A percentile compares a stretch with the other conserved stretches of the same genome.
Conservation (phyloP, 371 early-diverging fungal species). For the Mucor irregularis region DNA sequence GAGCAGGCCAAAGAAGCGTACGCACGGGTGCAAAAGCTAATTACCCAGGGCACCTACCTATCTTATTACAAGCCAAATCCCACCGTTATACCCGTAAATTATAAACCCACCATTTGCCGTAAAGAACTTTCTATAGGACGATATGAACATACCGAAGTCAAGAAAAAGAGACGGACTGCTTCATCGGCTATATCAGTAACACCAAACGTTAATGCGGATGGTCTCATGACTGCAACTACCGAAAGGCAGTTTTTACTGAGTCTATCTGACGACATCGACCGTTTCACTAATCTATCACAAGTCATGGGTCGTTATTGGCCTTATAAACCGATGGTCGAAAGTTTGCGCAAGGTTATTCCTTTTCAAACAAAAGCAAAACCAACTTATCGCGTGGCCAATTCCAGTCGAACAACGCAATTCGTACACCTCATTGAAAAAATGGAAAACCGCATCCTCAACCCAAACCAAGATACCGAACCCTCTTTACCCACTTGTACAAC, state of each 20-base stretch:
- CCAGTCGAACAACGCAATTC: slow-evolving; percentile 26
- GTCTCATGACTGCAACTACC: neutral
- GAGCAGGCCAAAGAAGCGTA: slow-evolving; percentile 62
- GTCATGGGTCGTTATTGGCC: slow-evolving; percentile 27
- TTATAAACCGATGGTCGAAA: neutral
- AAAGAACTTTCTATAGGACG: slow-evolving; percentile 28
- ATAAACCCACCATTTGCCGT: slow-evolving; percentile 46
- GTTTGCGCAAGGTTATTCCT: slow-evolving; percentile 19
- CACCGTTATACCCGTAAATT: slow-evolving; percentile 47
- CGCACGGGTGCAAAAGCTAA: slow-evolving; percentile 55
- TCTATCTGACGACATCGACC: neutral
- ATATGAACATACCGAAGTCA: slow-evolving; percentile 14
- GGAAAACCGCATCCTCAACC: slow-evolving; percentile 37
- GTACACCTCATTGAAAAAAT: slow-evolving; percentile 21
- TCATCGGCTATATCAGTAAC: neutral
- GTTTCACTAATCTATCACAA: slow-evolving; percentile 10
- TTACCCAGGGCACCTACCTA: slow-evolving; percentile 21
- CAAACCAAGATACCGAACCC: neutral
- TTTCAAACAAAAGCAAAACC: slow-evolving; percentile 11
- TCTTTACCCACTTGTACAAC: no score
- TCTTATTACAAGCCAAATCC: slow-evolving; percentile 29
- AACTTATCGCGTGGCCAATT: slow-evolving; percentile 25
- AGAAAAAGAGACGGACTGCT: neutral
- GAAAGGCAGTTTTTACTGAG: neutral
- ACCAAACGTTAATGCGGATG: neutral